Base-by-base conservation (phyloP, 83 land plant genomes). In the Picea abies region DNA sequence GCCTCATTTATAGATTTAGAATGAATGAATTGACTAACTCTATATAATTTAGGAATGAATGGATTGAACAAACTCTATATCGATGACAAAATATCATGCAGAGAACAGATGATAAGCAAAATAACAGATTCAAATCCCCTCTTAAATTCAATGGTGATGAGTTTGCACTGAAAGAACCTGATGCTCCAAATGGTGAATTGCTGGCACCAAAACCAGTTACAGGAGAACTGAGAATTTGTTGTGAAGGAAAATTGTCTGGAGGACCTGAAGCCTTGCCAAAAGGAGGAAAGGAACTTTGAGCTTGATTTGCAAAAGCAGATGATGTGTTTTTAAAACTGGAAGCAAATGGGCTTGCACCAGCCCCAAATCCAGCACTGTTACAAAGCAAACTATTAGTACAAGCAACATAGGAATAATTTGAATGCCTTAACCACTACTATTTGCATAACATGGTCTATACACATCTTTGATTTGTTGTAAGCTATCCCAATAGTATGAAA, bases 361-460 rank as follows among this genome's bases (percentile, higher is more conserved):
- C 41, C 52, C 76, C 76, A 71, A 39, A 39, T 71, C 76, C 76
- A 71, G 76, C 76, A 71, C 76, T 71, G 76, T 71, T 5, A 37
- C 52, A 71, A 71, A 41, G 1, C 5, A 71, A 39, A 35, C 20
- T 17, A 39, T 71, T 71, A 39, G 76, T 71, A 17, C 7, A 39
- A 17, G 16, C 10, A 17, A 37, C 17, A 39, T 37, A 71, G 10
- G 22, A 39, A 39, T 71, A 41, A n/a, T 47, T 71, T 16, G 6
- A 39, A 71, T 5, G 2, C 3, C 49, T 37, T 19, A 8, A 10
- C 22, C 41, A 14, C 41, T 32, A 49, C 72, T 12, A 29, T 68
- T 68, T 68, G 41, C 52, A 39, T 37, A 71, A 71, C 7, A 71
- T 39, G 19, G 35, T 39, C 49, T 16, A 20, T 37, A 71, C 20